Conservation (phyloP, 805 yeast species). For the Candida peoriensis region DNA sequence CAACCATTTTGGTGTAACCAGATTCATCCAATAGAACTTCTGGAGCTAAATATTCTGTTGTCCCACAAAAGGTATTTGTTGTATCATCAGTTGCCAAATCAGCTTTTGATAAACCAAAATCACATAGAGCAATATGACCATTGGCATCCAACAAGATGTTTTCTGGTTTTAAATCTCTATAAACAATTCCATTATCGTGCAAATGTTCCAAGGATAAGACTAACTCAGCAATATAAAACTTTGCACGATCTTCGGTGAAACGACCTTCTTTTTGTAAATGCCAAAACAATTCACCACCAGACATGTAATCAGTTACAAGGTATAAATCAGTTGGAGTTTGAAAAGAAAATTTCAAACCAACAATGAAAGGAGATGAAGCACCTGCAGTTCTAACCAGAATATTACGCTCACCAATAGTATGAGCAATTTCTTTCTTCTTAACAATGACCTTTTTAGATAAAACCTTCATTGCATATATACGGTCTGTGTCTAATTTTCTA, state of each 20-base stretch:
- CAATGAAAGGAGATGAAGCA: slow-evolving; percentile 87
- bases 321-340: slow-evolving; percentile 93
- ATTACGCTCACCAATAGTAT: slow-evolving; percentile 95
- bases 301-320: slow-evolving; percentile 94
- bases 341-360: slow-evolving; percentile 91
- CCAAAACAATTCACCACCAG: slow-evolving; percentile 97
- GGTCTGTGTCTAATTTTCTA: slow-evolving; percentile 78
- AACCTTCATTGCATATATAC: slow-evolving; percentile 97
- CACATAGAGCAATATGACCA: slow-evolving; percentile 96
- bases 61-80: slow-evolving; percentile 96
- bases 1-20: slow-evolving; percentile 98
- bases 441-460: slow-evolving; percentile 92
- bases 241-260: slow-evolving; percentile 89
- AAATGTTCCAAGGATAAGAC: slow-evolving; percentile 90
- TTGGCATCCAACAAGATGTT: slow-evolving; percentile 92
- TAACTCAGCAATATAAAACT: slow-evolving; percentile 94
- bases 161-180: slow-evolving; percentile 96
- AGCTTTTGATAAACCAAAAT: slow-evolving; percentile 94
- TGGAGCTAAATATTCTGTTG: slow-evolving; percentile 97
- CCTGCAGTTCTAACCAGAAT: slow-evolving; percentile 90
- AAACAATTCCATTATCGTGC: slow-evolving; percentile 93
- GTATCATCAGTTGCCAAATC: slow-evolving; percentile 78
- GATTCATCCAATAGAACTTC: slow-evolving; percentile 92
- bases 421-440: slow-evolving; percentile 95
- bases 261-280: slow-evolving; percentile 96